Conservation (phyloP, 371 early-diverging fungal species). For the Mucor piriformis region DNA sequence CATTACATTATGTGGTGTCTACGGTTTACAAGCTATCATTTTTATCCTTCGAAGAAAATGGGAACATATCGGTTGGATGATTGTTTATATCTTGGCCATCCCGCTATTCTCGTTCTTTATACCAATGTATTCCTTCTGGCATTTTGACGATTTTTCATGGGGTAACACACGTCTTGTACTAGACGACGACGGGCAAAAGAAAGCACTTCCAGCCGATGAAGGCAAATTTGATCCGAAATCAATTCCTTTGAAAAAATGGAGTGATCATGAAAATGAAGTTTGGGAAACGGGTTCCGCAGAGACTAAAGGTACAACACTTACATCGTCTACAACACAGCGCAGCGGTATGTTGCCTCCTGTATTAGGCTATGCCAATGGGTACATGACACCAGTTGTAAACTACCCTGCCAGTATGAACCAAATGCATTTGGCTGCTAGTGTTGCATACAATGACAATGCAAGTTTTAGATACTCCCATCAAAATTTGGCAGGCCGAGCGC, state of each 20-base stretch:
- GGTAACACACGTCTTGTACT: constrained; percentile 93
- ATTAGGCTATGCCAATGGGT: constrained; percentile 11
- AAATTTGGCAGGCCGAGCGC: constrained; percentile 18
- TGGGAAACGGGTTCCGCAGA: constrained; percentile 67
- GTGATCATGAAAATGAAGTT: constrained; percentile 75
- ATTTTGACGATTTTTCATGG: constrained; percentile 98
- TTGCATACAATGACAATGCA: constrained; percentile 15
- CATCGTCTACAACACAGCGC: constrained; percentile 25
- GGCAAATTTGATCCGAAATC: constrained; percentile 59
- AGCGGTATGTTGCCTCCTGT: constrained; percentile 15
- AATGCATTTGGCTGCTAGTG: constrained; percentile 4
- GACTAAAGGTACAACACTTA: constrained; percentile 41
- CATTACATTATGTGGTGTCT: constrained; percentile 67
- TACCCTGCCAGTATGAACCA: constrained; percentile 26
- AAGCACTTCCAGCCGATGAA: constrained; percentile 47
- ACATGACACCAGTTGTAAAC: constrained; percentile 21
- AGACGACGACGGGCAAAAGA: constrained; percentile 78
- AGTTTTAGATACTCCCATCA: constrained; percentile 33
- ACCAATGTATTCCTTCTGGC: constrained; percentile 93
- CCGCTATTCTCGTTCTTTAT: constrained; percentile 84
- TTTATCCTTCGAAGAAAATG: constrained; percentile 85
- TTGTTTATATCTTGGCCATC: constrained; percentile 84
- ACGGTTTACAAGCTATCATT: constrained; percentile 84
- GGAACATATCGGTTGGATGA: constrained; percentile 96
- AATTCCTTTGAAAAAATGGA: constrained; percentile 81